Evolutionary conservation across 768 basidiomycete genomes (phyloP).

Genomic region (Mycena crocata): DNA sequence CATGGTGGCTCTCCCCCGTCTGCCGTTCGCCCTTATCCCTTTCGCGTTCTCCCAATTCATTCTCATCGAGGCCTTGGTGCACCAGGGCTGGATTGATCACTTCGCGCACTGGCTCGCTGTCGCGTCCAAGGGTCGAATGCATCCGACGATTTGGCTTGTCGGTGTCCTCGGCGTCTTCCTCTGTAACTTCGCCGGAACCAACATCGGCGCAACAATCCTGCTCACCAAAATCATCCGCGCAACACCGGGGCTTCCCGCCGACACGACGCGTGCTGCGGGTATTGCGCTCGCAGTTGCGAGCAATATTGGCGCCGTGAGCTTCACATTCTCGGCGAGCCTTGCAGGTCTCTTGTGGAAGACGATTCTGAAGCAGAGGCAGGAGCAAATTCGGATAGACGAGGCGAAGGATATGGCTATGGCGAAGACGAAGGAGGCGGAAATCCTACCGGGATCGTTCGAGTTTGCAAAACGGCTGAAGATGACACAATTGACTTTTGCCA

Average conservation of each 20-base stretch:
- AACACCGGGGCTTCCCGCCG: conserved; percentile 47
- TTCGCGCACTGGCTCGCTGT: conserved; percentile 76
- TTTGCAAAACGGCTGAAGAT: conserved; percentile 47
- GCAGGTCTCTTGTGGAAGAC: conserved; percentile 74
- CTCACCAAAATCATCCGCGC: conserved; percentile 83
- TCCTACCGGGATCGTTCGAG: conserved; percentile 6
- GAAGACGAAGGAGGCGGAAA: not conserved
- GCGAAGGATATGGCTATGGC: conserved; percentile 6
- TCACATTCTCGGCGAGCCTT: conserved; percentile 83
- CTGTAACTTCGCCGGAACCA: conserved; percentile 88
- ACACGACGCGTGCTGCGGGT: conserved; percentile 64
- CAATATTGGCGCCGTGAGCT: conserved; percentile 91
- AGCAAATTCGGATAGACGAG: conserved; percentile 23
- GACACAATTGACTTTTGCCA: conserved; percentile 59
- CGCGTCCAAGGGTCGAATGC: conserved; percentile 55
- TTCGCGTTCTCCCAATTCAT: conserved; percentile 97
- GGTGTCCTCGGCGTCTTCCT: conserved; percentile 79
- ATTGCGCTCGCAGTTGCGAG: conserved; percentile 85
- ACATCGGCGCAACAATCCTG: conserved; percentile 92
- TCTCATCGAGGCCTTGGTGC: conserved; percentile 84
- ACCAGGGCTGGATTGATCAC: conserved; percentile 88
- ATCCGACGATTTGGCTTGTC: conserved; percentile 72
- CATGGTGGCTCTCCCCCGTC: conserved; percentile 68
- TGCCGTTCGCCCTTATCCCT: conserved; percentile 86
- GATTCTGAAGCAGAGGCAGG: conserved; percentile 67